Conservation (phyloP, 331 rosid genomes). For the Acacia concinna region DNA sequence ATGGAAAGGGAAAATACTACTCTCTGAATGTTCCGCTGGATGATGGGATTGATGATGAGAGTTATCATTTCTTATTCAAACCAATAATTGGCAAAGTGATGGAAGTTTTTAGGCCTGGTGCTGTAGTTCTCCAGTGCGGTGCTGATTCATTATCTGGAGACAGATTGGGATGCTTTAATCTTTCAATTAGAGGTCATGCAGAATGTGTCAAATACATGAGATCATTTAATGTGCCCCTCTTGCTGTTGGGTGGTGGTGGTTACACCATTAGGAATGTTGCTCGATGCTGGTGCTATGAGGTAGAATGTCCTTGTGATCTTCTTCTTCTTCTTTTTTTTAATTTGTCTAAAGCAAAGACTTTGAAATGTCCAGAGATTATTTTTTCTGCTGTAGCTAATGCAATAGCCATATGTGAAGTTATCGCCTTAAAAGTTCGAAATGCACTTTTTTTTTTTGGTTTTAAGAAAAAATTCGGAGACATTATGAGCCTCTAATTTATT, state of each 20-base stretch:
- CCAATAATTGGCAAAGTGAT: conserved; percentile 87
- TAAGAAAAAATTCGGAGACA: not conserved
- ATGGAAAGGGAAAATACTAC: conserved; percentile 86
- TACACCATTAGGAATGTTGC: conserved; percentile 96
- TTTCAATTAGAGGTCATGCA: conserved; percentile 93
- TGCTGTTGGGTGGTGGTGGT: conserved; percentile 96
- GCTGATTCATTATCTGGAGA: conserved; percentile 97
- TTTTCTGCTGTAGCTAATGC: not conserved
- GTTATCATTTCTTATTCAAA: conserved; percentile 91
- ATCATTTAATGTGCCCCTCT: conserved; percentile 90
- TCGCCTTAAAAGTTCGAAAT: not conserved
- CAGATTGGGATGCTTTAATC: conserved; percentile 94
- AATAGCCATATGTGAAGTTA: not conserved
- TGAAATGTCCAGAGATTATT: not conserved
- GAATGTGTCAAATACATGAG: conserved; percentile 96
- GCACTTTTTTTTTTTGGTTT: not conserved
- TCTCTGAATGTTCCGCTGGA: conserved; percentile 93
- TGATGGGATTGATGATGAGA: conserved; percentile 97
- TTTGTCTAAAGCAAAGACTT: conserved; percentile 7
- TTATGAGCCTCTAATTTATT: not conserved
- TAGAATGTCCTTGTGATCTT: conserved; percentile 36
- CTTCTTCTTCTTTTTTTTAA: no score
- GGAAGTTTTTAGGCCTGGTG: conserved; percentile 93
- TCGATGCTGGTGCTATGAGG: conserved; percentile 99
- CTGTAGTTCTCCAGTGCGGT: conserved; percentile 97